A percentile compares a stretch with the other conserved stretches of the same genome.
Evolutionary conservation across 192 early-diverging fungal genomes (phyloP).

Genomic region (Allomyces javanicus): DNA sequence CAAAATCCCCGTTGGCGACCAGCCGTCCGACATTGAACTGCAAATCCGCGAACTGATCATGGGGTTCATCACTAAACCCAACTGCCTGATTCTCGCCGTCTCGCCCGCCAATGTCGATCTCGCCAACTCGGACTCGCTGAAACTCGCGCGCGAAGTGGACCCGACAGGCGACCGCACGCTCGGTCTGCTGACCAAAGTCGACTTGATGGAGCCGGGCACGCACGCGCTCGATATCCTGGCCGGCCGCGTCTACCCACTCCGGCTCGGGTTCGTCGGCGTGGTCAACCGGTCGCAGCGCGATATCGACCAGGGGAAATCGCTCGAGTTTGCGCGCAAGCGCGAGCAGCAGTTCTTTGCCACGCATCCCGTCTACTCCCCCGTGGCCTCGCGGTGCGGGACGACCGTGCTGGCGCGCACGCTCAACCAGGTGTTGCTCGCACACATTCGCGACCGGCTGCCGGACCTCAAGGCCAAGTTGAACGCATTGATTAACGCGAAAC

Average conservation of each 20-base stretch:
- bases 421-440: conserved; percentile 55
- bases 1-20: conserved; percentile 55
- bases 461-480: conserved; percentile 56
- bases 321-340: conserved; percentile 40
- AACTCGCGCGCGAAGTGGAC: conserved; percentile 68
- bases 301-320: conserved; percentile 47
- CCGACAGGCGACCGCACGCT: conserved; percentile 56
- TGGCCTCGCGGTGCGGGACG: conserved; percentile 52
- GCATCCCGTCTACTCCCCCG: conserved; percentile 50
- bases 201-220: conserved; percentile 69
- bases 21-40: conserved; percentile 62
- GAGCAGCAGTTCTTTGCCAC: conserved; percentile 49
- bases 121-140: conserved; percentile 67
- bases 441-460: conserved; percentile 59
- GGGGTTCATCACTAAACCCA: conserved; percentile 63
- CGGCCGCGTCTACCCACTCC: conserved; percentile 52
- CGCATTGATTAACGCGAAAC: conserved; percentile 52
- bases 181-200: conserved; percentile 63
- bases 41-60: conserved; percentile 54
- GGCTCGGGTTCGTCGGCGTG: conserved; percentile 61
- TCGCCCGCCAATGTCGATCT: conserved; percentile 64
- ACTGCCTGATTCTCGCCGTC: conserved; percentile 67
- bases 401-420: conserved; percentile 42
- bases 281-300: conserved; percentile 70
- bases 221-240: conserved; percentile 60